Evolutionary conservation across 768 basidiomycete species (phyloP).

Genomic region (Clitopilus hobsonii): DNA sequence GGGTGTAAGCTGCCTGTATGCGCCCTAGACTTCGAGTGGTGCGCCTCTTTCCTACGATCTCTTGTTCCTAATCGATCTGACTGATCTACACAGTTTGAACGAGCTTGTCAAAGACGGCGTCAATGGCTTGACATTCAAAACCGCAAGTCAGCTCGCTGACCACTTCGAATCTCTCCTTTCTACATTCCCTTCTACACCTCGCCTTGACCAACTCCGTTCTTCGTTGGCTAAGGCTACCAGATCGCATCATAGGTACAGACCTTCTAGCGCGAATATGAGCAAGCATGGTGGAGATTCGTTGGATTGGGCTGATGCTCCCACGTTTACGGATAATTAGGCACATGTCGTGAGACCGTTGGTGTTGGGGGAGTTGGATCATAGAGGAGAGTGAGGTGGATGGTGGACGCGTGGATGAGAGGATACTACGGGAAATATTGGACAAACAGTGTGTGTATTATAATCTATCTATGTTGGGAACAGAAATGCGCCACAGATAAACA

Average conservation of each 20-base stretch:
- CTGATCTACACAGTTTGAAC: constrained; percentile 47
- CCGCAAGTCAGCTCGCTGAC: constrained; percentile 59
- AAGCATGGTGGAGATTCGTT: neutral
- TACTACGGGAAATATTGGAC: no score
- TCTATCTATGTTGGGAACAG: no score
- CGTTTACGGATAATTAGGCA: constrained; percentile 88
- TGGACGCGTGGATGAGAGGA: no score
- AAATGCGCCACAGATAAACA: no score
- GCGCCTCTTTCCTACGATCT: constrained; percentile 16
- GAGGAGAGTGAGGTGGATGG: no score
- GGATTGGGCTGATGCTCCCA: constrained; percentile 11
- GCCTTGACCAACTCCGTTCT: constrained; percentile 46
- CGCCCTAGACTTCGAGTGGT: constrained; percentile 86
- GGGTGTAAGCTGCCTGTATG: constrained; percentile 94
- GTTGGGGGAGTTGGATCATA: constrained; percentile 17
- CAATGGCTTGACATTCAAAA: constrained; percentile 80
- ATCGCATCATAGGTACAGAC: constrained; percentile 8
- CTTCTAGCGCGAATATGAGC: neutral
- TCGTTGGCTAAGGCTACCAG: constrained; percentile 37
- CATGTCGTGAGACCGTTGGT: constrained; percentile 58
- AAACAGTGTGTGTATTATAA: no score
- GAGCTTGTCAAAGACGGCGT: constrained; percentile 83
- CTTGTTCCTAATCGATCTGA: neutral
- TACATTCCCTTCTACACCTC: constrained; percentile 53
- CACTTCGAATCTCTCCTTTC: constrained; percentile 65